A percentile compares a stretch with the other conserved stretches of the same genome.
phyloP scores from a whole-genome alignment of 805 yeast genomes.

The Kluyveromyces starmeri region DNA sequence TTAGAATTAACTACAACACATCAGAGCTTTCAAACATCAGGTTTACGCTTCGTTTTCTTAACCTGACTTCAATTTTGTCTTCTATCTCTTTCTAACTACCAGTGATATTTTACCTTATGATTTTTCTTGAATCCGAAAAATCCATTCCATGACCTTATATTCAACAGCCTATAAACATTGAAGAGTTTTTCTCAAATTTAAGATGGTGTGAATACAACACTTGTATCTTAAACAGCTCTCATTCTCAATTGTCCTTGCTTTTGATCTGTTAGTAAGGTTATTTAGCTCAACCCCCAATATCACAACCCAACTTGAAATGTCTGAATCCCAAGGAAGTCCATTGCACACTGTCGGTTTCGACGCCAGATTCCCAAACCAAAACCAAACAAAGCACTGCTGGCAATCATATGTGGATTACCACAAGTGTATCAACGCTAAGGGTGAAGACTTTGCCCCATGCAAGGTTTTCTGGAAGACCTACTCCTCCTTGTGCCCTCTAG shows the following conservation, averaged over 20 bases:
- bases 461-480: slow-evolving; percentile 87
- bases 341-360: slow-evolving; percentile 68
- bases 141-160: too few species aligned
- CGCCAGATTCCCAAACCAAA: slow-evolving; percentile 93
- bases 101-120: background rate
- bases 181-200: too few species aligned
- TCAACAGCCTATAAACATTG: too few species aligned
- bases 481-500: slow-evolving; percentile 75
- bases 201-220: too few species aligned
- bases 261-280: too few species aligned
- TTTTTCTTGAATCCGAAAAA: slow-evolving; percentile 1
- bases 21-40: too few species aligned
- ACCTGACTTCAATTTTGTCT: background rate
- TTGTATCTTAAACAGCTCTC: too few species aligned
- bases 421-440: slow-evolving; percentile 93
- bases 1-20: too few species aligned
- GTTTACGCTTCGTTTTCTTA: background rate
- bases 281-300: background rate
- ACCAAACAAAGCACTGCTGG: slow-evolving; percentile 98
- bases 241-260: too few species aligned
- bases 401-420: slow-evolving; percentile 96
- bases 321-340: slow-evolving; percentile 32
- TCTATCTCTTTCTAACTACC: background rate
- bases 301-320: slow-evolving; percentile 7
- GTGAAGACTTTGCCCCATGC: slow-evolving; percentile 98